These are phyloP conservation scores for Acacia confusa DNA, from an alignment of 306 rosid species.

Conservation along the genomic window DNA sequence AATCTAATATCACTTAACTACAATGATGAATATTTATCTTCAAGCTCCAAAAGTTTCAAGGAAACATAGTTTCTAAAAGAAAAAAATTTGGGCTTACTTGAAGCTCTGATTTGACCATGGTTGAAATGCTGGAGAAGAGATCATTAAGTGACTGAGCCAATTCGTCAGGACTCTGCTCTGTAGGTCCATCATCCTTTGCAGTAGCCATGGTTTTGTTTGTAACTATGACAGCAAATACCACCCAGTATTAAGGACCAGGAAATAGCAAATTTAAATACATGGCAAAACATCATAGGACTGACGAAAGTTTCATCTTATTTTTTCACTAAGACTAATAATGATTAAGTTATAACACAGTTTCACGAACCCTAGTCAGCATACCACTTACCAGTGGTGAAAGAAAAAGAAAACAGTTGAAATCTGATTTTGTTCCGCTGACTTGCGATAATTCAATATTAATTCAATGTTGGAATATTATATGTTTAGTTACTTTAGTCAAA, in stretches of 20 bases:
- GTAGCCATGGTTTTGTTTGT: constrained; percentile 34
- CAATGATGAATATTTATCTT: neutral
- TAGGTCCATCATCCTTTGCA: constrained; percentile 32
- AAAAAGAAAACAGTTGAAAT: no score
- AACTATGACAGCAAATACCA: neutral
- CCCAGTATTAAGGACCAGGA: neutral
- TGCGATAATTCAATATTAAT: no score
- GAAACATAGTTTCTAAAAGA: neutral
- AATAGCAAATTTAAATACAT: neutral
- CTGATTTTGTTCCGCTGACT: neutral
- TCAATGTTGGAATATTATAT: no score
- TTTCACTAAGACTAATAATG: neutral
- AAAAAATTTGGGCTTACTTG: constrained; percentile 48
- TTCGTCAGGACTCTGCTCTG: constrained; percentile 43
- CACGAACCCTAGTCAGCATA: neutral
- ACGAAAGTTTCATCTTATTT: neutral
- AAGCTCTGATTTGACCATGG: constrained; percentile 87
- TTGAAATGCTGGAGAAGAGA: constrained; percentile 68
- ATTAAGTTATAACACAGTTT: neutral
- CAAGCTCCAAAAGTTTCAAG: neutral
- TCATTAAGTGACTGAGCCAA: constrained; percentile 65
- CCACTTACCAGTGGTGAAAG: neutral
- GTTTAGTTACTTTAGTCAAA: neutral
- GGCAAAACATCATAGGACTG: neutral
- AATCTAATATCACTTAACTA: neutral